Conservation (phyloP, 2,329 filamentous ascomycete species). For the Sporothrix brasiliensis region DNA sequence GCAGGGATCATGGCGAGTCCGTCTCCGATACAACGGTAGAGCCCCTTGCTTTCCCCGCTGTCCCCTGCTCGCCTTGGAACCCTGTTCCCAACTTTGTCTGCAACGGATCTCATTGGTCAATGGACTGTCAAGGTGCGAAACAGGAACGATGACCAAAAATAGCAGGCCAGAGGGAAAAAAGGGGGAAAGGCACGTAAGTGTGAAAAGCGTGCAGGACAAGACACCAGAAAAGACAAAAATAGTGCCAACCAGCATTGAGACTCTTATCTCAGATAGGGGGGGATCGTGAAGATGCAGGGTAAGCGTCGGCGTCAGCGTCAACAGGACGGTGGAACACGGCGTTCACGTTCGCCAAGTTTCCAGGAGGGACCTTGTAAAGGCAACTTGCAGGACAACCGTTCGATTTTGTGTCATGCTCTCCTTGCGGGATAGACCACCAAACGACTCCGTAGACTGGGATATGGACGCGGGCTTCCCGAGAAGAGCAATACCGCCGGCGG, state of each 20-base stretch:
- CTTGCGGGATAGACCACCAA: neutral
- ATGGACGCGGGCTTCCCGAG: slow-evolving; percentile 9
- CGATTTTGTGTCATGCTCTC: neutral
- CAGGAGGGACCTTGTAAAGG: neutral
- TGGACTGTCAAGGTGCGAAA: neutral
- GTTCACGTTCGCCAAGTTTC: neutral
- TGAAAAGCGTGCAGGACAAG: neutral
- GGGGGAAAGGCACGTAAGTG: neutral
- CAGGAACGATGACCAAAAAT: slow-evolving; percentile 11
- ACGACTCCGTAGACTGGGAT: no score
- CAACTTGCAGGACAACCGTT: neutral
- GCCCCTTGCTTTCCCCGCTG: neutral
- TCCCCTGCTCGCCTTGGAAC: neutral
- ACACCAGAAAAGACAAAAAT: neutral
- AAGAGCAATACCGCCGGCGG: slow-evolving; percentile 9
- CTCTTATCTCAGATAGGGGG: no score
- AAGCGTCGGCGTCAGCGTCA: neutral
- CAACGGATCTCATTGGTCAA: neutral
- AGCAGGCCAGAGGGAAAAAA: neutral
- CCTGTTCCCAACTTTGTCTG: neutral
- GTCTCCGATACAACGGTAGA: slow-evolving; percentile 24
- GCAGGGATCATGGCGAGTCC: slow-evolving; percentile 6
- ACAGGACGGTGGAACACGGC: neutral
- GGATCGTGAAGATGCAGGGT: neutral
- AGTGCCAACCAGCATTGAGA: no score